A percentile compares a stretch with the other conserved stretches of the same genome.
Evolutionary conservation across 441 rosid species (phyloP).

Genomic region (Metrosideros polymorpha): DNA sequence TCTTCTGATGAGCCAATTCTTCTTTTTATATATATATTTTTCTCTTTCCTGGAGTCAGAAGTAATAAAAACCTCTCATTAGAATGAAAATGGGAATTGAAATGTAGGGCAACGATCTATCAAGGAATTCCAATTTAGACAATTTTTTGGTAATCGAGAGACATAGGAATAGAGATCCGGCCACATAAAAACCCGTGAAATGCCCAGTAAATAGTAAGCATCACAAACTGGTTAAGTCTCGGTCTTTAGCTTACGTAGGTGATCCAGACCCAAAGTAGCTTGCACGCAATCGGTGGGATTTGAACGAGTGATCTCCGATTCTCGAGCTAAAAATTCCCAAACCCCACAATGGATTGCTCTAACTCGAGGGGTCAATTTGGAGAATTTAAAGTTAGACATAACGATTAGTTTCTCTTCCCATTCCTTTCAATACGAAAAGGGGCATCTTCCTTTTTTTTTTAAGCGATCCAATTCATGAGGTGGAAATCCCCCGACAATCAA

Average conservation of each 20-base stretch:
- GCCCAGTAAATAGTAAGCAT: rapidly evolving
- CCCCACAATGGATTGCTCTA: too few relatives aligned
- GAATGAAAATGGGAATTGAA: neutral
- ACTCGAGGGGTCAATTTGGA: too few relatives aligned
- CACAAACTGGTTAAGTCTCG: rapidly evolving
- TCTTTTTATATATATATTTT: neutral
- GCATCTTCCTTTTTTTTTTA: neutral
- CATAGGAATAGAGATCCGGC: rapidly evolving
- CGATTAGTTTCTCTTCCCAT: neutral
- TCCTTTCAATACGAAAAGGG: neutral
- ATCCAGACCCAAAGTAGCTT: neutral
- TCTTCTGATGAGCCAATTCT: neutral
- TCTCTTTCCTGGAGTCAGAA: too few relatives aligned
- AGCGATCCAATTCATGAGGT: neutral
- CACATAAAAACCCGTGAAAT: rapidly evolving
- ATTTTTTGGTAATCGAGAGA: neutral
- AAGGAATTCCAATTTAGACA: rapidly evolving
- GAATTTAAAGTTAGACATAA: neutral
- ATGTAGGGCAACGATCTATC: neutral
- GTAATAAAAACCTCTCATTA: neutral
- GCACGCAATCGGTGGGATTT: rapidly evolving
- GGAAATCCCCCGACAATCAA: neutral
- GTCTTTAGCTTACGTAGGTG: neutral
- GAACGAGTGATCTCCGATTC: neutral
- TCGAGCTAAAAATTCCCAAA: neutral